Evolutionary conservation across 2,329 filamentous ascomycete genomes (phyloP).

Genomic region (Penicillium sp.): DNA sequence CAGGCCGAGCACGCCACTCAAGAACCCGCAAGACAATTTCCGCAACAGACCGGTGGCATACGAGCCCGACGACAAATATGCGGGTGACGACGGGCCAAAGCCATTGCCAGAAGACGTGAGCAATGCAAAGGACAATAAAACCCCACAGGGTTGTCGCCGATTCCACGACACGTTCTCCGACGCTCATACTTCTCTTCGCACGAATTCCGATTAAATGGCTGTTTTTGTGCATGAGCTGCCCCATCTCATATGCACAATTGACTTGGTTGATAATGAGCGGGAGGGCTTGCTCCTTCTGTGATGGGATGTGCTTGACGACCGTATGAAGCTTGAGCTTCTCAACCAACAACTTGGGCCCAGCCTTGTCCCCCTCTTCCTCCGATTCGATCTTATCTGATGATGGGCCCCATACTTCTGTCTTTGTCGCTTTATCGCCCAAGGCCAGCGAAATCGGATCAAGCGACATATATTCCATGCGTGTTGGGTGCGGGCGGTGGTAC

Average conservation of each 20-base stretch:
- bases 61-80: slow-evolving; percentile 72
- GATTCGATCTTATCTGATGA: slow-evolving; percentile 62
- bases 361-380: slow-evolving; percentile 68
- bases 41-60: slow-evolving; percentile 75
- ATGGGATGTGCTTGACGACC: slow-evolving; percentile 71
- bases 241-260: slow-evolving; percentile 92
- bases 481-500: slow-evolving; percentile 81
- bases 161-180: slow-evolving; percentile 90
- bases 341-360: slow-evolving; percentile 65
- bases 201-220: slow-evolving; percentile 79
- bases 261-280: slow-evolving; percentile 85
- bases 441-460: slow-evolving; percentile 84
- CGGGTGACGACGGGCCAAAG: slow-evolving; percentile 72
- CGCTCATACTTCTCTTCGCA: slow-evolving; percentile 79
- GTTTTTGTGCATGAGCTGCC: slow-evolving; percentile 82
- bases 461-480: slow-evolving; percentile 94
- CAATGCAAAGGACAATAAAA: slow-evolving; percentile 65
- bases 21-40: slow-evolving; percentile 75
- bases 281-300: slow-evolving; percentile 78
- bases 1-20: slow-evolving; percentile 78
- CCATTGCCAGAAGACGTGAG: slow-evolving; percentile 70
- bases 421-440: slow-evolving; percentile 66
- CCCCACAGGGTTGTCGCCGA: slow-evolving; percentile 85
- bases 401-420: slow-evolving; percentile 30
- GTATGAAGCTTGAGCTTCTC: slow-evolving; percentile 88